Evolutionary conservation across 305 asterid species (phyloP), one percentile per base, ranked within the genome.

Genomic region (Solanum hybrid): DNA sequence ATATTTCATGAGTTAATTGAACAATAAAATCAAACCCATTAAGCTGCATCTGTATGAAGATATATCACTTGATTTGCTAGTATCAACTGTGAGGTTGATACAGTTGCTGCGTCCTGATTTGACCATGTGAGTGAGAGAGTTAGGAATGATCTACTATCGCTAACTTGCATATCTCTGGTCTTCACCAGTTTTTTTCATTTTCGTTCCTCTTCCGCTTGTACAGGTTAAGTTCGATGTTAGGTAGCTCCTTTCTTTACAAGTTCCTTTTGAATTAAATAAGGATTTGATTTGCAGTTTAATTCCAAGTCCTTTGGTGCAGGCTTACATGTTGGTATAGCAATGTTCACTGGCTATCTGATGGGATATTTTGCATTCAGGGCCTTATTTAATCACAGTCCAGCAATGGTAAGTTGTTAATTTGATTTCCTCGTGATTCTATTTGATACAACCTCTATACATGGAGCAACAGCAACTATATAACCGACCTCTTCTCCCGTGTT

Each of bases 331-430:
- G 96, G 90, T 87, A 92, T 97, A 73, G 93, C 94, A 73, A 97
- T 97, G 99, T 96, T 97, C 79, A 95, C 98, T 10, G 98, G 98
- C 79, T 97, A 95, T 93, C 92, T 96, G 91, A 90, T 95, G 88
- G 99, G 99, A 90, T 96, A 93, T 92, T 95, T 94, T 88, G 95
- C 98, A 64, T 97, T 97, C 95, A 95, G 97, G 92, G 98, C 99
- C 88, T 91, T 97, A 93, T 97, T 96, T 89, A 86, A 95, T 95
- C 94, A 90, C 60, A 96, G 91, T 91, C 94, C 96, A 82, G 97
- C 94, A 8, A 94, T 96, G 99, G 99, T 97, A 95, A 51, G 87
- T 51, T 51, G 4, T 51, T 31, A 10, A 85, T 80, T 89, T 37
- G 31, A 27, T 24, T 51, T 82, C 42, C 7, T 85, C 84, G 22